Percentiles rank a stretch among this genome's conserved stretches.
Conservation (phyloP, 2,329 filamentous ascomycete genomes). For the Alternaria brassicicola region DNA sequence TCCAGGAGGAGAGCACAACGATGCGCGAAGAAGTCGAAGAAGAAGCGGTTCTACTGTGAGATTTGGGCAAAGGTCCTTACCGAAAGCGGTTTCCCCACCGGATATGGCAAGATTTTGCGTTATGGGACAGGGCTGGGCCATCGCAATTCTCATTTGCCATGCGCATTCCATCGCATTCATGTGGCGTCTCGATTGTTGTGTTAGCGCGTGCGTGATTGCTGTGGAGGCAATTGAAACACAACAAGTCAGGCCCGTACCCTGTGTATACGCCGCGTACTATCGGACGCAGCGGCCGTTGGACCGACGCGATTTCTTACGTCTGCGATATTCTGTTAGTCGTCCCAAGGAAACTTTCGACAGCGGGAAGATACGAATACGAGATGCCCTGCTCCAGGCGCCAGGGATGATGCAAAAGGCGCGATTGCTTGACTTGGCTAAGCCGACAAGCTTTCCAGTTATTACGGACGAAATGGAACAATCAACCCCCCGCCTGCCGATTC, state of each 20-base stretch:
- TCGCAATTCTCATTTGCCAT: conserved; percentile 15
- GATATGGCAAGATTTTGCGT: background rate
- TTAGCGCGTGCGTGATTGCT: conserved; percentile 4
- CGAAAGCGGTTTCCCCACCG: conserved; percentile 7
- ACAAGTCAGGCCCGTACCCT: background rate
- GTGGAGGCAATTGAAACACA: conserved; percentile 2
- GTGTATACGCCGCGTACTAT: background rate
- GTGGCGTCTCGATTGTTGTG: background rate
- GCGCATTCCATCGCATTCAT: conserved; percentile 3
- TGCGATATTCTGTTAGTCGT: background rate
- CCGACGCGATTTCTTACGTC: background rate
- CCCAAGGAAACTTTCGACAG: background rate
- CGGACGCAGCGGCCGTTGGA: conserved; percentile 3
- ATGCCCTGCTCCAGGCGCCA: background rate
- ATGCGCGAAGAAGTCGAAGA: conserved; percentile 7
- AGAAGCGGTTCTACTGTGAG: conserved; percentile 18
- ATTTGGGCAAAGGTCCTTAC: background rate
- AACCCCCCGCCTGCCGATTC: background rate
- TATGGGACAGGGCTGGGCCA: background rate
- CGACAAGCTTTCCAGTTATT: background rate
- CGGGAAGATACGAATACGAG: conserved; percentile 9
- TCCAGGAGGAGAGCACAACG: conserved; percentile 6
- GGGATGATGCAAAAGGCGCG: background rate
- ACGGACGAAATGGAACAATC: background rate
- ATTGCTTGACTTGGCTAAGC: background rate